These are phyloP conservation scores for Iberis amara DNA, from an alignment of 441 rosid species.

Conservation along the genomic window DNA sequence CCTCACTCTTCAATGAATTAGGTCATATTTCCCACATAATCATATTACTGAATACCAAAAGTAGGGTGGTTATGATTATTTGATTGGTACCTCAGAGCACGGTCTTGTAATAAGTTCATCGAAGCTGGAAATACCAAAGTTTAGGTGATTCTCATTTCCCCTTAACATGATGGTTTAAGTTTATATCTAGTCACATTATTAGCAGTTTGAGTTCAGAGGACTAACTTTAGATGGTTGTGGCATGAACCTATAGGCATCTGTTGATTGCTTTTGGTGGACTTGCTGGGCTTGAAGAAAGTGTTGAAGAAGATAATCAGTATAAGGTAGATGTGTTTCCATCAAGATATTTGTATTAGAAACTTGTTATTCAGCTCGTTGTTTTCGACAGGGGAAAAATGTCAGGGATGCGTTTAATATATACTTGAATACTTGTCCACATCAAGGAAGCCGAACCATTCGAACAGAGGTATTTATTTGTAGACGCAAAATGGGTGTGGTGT, in stretches of 20 bases:
- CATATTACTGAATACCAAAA: slow-evolving; percentile 22
- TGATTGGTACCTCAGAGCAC: slow-evolving; percentile 95
- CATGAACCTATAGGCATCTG: slow-evolving; percentile 52
- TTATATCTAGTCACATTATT: slow-evolving; percentile 6
- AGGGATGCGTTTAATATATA: slow-evolving; percentile 57
- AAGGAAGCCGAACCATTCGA: slow-evolving; percentile 96
- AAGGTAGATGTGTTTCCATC: slow-evolving; percentile 41
- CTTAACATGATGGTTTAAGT: slow-evolving; percentile 5
- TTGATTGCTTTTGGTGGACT: slow-evolving; percentile 97
- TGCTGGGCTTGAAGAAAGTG: slow-evolving; percentile 88
- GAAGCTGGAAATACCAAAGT: slow-evolving; percentile 58
- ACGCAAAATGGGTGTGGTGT: slow-evolving; percentile 2
- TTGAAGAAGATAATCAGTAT: slow-evolving; percentile 61
- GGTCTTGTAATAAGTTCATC: slow-evolving; percentile 61
- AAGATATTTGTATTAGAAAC: neutral
- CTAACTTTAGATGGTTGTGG: slow-evolving; percentile 21
- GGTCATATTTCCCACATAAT: slow-evolving; percentile 1
- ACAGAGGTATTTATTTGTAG: slow-evolving; percentile 55
- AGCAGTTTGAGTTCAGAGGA: slow-evolving; percentile 2
- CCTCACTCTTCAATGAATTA: neutral
- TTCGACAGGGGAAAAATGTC: slow-evolving; percentile 57
- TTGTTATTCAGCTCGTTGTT: neutral
- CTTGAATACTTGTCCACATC: slow-evolving; percentile 85
- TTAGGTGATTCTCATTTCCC: slow-evolving; percentile 46
- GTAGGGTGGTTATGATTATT: slow-evolving; percentile 89